Percentiles rank a stretch among this genome's conserved stretches.
These are phyloP conservation scores for Candida wancherniae DNA, from an alignment of 805 yeast genomes.

Conservation along the genomic window DNA sequence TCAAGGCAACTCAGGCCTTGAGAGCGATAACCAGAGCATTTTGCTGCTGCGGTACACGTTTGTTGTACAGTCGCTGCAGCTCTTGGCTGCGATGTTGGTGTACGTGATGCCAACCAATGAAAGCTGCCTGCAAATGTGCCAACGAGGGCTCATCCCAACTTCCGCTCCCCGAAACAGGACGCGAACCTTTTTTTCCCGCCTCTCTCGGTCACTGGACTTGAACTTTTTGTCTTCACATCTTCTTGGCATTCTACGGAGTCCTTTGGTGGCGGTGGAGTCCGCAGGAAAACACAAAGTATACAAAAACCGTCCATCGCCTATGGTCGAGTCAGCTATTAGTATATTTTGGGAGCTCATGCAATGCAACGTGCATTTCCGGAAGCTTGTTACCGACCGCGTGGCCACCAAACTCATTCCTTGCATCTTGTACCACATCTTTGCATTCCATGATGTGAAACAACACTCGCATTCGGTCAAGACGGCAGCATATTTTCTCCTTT, in stretches of 20 bases:
- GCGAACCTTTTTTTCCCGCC: conserved; percentile 46
- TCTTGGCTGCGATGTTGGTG: conserved; percentile 55
- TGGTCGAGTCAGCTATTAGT: conserved; percentile 58
- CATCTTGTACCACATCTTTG: conserved; percentile 53
- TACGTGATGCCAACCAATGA: conserved; percentile 53
- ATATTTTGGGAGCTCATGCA: conserved; percentile 74
- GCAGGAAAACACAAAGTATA: conserved; percentile 1
- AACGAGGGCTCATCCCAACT: conserved; percentile 22
- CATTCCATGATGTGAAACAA: conserved; percentile 36
- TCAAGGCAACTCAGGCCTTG: conserved; percentile 43
- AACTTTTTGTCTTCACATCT: conserved; percentile 45
- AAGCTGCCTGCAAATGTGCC: too few species aligned
- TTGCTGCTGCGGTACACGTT: conserved; percentile 42
- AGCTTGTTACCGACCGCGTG: conserved; percentile 33
- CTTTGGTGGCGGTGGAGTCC: conserved; percentile 3
- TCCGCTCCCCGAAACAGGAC: conserved; percentile 44
- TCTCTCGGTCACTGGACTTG: conserved; percentile 54
- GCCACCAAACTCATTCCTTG: conserved; percentile 52
- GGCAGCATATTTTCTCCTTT: conserved; percentile 48
- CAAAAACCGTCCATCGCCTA: conserved; percentile 17
- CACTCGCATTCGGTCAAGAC: conserved; percentile 45
- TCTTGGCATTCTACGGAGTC: conserved; percentile 29
- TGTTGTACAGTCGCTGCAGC: conserved; percentile 55
- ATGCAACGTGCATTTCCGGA: conserved; percentile 57
- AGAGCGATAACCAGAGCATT: conserved; percentile 23